Evolutionary conservation across 1,284 basidiomycete genomes (phyloP), one percentile per base, ranked within the genome.

Genomic region (Erythrobasidium hasegawianum): DNA sequence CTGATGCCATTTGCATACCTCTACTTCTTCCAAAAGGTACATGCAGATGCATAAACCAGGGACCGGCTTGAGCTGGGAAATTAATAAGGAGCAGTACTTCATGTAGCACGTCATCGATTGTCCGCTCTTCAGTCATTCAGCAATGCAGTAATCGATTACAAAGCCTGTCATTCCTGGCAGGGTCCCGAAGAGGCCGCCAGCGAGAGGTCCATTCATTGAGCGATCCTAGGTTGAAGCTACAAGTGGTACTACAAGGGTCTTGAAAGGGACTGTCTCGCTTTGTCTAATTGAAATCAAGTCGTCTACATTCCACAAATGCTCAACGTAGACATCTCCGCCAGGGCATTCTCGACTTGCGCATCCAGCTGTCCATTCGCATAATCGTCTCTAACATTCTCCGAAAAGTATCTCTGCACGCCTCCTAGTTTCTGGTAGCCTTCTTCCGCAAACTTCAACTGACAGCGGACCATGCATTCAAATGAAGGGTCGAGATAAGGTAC

Each of bases 401-500:
- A 82, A 75, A 97, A 96, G 79, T 94, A 98, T 85, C 93, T 81
- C 78, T 99, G 96, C 2, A 98, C 96, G 52, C 91, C 88, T 50
- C 93, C 90, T 62, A 98, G 83, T 80, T 96, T 97, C 80, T 98
- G 94, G 77, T 99, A 99, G 0, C 91, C 52, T 74, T 97, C 94
- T 77, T 97, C 90, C 0, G 94, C 92, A 75, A 97, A 97, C 74
- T 93, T 92, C 75, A 90, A 85, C 77, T 99, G 95, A 84, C 96
- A 90, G 47, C 96, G 85, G 73, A 97, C 90, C 71, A 69, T 97
- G 38, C 95, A 90, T 78, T 99, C 96, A 77, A 99, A 97, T 71
- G 89, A 93, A 0, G 96, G 96, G 77, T 98, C 95, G 69, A 98
- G 90, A 81, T 92, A 99, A 7, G 96, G 95, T 47, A 98, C 88